Conservation (phyloP, 257 asterid species). For the Linaria vulgaris region DNA sequence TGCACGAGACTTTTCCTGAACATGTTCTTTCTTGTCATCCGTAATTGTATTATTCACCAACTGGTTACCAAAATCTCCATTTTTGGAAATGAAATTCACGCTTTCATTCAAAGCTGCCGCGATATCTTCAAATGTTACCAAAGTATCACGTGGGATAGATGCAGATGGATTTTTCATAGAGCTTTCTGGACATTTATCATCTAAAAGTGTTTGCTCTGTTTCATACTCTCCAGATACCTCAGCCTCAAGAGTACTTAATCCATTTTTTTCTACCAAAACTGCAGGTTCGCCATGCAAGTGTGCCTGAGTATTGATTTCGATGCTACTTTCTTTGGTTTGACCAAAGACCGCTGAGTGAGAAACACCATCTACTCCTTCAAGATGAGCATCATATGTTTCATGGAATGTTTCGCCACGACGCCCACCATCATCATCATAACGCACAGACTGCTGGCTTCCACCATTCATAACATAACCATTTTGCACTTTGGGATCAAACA, state of each 20-base stretch:
- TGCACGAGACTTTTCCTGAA: conserved; percentile 18
- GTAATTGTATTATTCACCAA: conserved; percentile 14
- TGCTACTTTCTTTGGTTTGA: conserved; percentile 18
- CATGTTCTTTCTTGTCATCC: conserved; percentile 20
- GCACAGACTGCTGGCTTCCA: conserved; percentile 22
- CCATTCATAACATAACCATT: conserved; percentile 18
- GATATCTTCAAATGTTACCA: conserved; percentile 23
- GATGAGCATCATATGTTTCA: conserved; percentile 36
- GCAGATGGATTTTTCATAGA: conserved; percentile 18
- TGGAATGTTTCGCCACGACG: neutral
- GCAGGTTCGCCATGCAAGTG: conserved; percentile 27
- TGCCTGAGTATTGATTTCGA: conserved; percentile 13
- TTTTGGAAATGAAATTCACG: conserved; percentile 16
- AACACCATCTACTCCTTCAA: conserved; percentile 21
- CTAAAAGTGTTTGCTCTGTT: conserved; percentile 29
- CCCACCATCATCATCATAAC: too few relatives aligned
- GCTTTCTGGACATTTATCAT: conserved; percentile 23
- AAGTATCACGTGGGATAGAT: conserved; percentile 22
- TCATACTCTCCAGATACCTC: conserved; percentile 27
- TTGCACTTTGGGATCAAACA: too few relatives aligned
- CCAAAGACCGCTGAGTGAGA: conserved; percentile 23
- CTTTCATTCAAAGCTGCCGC: conserved; percentile 14
- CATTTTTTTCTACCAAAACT: conserved; percentile 31
- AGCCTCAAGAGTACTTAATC: conserved; percentile 16
- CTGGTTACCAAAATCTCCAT: conserved; percentile 21